Conservation (phyloP, 768 basidiomycete species). For the Collybiopsis confluens region DNA sequence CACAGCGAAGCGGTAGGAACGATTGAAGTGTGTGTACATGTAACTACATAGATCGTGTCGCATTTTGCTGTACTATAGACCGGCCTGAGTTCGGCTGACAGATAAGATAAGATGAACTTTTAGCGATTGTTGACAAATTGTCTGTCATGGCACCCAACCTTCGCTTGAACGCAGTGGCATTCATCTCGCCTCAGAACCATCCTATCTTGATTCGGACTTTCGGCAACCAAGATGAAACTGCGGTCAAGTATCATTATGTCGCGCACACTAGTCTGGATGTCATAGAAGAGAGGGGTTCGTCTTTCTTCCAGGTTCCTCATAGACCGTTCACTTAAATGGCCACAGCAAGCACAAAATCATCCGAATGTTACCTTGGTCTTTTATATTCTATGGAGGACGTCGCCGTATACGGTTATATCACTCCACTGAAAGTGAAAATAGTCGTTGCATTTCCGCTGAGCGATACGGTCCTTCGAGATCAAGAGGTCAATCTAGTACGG, state of each 20-base stretch:
- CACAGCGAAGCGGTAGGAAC: not conserved
- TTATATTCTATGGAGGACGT: slow-evolving; percentile 91
- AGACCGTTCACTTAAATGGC: slow-evolving; percentile 29
- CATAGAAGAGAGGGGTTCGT: slow-evolving; percentile 82
- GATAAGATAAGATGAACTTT: no score
- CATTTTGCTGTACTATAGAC: no score
- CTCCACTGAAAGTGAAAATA: slow-evolving; percentile 68
- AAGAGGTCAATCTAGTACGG: slow-evolving; percentile 70
- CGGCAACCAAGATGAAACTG: slow-evolving; percentile 45
- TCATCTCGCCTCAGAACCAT: slow-evolving; percentile 81
- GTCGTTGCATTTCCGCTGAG: slow-evolving; percentile 45
- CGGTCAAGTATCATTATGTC: slow-evolving; percentile 85
- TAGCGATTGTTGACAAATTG: not conserved
- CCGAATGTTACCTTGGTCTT: slow-evolving; percentile 81
- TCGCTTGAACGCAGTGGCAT: slow-evolving; percentile 77
- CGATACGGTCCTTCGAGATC: slow-evolving; percentile 77
- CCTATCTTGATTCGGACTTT: slow-evolving; percentile 78
- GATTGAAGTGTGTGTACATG: not conserved
- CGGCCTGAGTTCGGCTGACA: no score
- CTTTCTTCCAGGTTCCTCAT: no score
- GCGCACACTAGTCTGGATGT: slow-evolving; percentile 89
- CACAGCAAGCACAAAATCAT: slow-evolving; percentile 50
- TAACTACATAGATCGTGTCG: no score
- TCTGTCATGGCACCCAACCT: slow-evolving; percentile 58
- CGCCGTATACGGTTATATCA: slow-evolving; percentile 89